These are phyloP conservation scores for Aspergillus pseudotamarii DNA, from an alignment of 2,329 filamentous ascomycete species.

Conservation along the genomic window DNA sequence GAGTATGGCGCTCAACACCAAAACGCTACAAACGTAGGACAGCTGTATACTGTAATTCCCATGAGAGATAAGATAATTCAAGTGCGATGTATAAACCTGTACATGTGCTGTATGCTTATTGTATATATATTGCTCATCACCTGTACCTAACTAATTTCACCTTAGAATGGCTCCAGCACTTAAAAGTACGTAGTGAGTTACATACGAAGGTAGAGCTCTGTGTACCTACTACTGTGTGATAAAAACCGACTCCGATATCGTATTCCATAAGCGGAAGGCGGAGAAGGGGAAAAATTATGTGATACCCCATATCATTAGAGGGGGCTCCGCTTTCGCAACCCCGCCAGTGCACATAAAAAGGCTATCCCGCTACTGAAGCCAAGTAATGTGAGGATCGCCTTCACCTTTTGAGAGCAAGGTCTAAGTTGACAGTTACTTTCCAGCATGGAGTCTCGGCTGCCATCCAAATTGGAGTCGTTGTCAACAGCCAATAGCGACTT, in stretches of 20 bases:
- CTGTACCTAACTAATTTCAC: not conserved
- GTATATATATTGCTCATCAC: not conserved
- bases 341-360: constrained; percentile 28
- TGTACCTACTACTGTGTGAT: no score
- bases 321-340: constrained; percentile 32
- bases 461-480: constrained; percentile 16
- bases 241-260: constrained; percentile 16
- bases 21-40: not conserved
- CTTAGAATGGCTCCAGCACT: not conserved
- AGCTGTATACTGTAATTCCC: not conserved
- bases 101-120: no score
- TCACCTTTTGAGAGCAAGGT: constrained; percentile 2
- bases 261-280: constrained; percentile 15
- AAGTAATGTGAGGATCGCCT: constrained; percentile 14
- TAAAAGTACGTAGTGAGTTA: not conserved
- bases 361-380: constrained; percentile 21
- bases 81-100: no score
- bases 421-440: not conserved
- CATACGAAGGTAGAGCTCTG: no score
- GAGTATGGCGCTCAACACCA: not conserved
- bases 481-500: constrained; percentile 18
- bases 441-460: constrained; percentile 22
- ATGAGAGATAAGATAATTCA: no score
- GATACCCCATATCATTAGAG: constrained; percentile 17
- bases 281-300: constrained; percentile 14